Evolutionary conservation across 2,329 filamentous ascomycete genomes (phyloP), one percentile per base, ranked within the genome.

Genomic region (Pseudopithomyces chartarum): DNA sequence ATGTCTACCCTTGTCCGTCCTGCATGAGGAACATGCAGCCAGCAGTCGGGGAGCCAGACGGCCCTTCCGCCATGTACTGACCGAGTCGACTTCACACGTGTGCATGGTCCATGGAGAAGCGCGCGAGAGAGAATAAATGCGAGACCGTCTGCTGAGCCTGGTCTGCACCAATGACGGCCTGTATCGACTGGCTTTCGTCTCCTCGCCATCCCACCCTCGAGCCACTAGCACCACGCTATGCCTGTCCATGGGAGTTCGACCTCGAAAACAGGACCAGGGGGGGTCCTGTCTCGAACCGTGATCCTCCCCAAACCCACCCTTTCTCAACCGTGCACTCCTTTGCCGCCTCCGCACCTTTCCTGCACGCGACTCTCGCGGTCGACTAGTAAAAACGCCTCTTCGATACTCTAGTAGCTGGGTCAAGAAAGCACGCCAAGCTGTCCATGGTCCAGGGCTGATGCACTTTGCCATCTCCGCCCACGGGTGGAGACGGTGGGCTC

Each of bases 291-390:
- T 70, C 70, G 68, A 50, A 38, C 52, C 61, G 64, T 58, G 63
- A 64, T 42, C 50, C 53, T 56, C 52, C 58, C 63, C 68, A 67
- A 60, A 52, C 48, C 23, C 46, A 54, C 53, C 60, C 43, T 57
- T 60, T 49, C 62, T 65, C 65, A 64, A 53, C 63, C 43, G 45
- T 50, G 46, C 60, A 54, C 52, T 44, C 59, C 55, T 43, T 57
- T 58, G 54, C 52, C 52, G 49, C 47, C 54, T 51, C 46, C 39
- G 51, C 54, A 56, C 26, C 26, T 48, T 54, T 62, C 63, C 63
- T 64, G 61, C 68, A 68, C 65, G 72, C 72, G 72, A 70, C 65
- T 70, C 58, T 63, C 67, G 72, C 72, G 71, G 69, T 63, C 62
- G 70, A 65, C 69, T 73, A 73, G 66, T 62, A 68, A 73, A 73